Evolutionary conservation across 2,329 filamentous ascomycete genomes (phyloP).

Genomic region (Penicillium oxalicum): DNA sequence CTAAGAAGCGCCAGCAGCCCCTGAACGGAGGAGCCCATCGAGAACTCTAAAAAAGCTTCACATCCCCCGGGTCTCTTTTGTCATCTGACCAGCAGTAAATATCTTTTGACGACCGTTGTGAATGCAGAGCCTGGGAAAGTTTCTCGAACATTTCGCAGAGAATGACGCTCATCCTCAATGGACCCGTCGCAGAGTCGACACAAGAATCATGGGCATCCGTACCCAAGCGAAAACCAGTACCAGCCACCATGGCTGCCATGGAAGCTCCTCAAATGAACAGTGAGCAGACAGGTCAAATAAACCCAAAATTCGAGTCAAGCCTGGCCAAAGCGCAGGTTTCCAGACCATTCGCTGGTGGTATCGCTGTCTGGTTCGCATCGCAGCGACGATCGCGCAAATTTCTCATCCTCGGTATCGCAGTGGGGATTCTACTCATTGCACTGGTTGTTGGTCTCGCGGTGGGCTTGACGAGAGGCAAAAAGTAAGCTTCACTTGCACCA

Average conservation of each 20-base stretch:
- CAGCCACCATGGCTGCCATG: background rate
- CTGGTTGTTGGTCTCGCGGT: conserved; percentile 23
- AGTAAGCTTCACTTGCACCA: conserved; percentile 6
- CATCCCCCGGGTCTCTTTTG: background rate
- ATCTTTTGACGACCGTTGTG: too few species aligned
- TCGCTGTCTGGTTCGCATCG: conserved; percentile 6
- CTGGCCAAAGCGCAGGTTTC: background rate
- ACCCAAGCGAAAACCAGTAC: conserved; percentile 14
- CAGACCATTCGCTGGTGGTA: background rate
- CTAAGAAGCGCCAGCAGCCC: conserved; percentile 1
- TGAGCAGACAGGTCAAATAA: background rate
- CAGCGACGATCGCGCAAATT: conserved; percentile 14
- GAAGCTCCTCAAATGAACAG: background rate
- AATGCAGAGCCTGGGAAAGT: too few species aligned
- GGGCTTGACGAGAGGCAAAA: conserved; percentile 19
- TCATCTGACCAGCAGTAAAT: background rate
- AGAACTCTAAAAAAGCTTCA: conserved; percentile 1
- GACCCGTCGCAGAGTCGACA: background rate
- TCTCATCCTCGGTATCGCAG: conserved; percentile 12
- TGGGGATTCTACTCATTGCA: conserved; percentile 12
- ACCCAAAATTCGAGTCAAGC: background rate
- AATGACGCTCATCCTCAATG: background rate
- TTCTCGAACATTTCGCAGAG: background rate
- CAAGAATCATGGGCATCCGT: conserved; percentile 3
- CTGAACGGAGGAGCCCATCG: background rate